These are phyloP conservation scores for Beauveria sp. DNA, from an alignment of 2,329 filamentous ascomycete genomes.

Conservation along the genomic window DNA sequence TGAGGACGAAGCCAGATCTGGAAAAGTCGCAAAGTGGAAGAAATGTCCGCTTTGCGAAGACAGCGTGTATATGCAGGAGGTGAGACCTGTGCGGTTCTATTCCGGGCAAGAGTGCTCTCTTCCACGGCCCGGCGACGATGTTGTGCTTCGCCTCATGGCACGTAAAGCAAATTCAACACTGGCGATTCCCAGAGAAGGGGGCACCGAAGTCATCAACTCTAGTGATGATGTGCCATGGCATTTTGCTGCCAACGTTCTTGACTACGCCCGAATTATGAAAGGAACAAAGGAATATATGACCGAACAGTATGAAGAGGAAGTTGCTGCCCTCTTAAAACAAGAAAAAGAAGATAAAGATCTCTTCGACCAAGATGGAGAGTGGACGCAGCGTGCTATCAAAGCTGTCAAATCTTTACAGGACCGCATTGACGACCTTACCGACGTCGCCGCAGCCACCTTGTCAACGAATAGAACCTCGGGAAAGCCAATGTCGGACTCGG, in stretches of 20 bases:
- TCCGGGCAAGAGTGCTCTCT: conserved; percentile 76
- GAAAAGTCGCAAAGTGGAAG: conserved; percentile 74
- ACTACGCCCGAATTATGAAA: conserved; percentile 94
- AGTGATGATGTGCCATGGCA: conserved; percentile 87
- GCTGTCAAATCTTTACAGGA: conserved; percentile 70
- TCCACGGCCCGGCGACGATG: conserved; percentile 77
- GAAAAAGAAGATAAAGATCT: conserved; percentile 84
- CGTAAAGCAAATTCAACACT: conserved; percentile 74
- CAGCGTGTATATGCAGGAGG: conserved; percentile 83
- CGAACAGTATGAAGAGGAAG: conserved; percentile 71
- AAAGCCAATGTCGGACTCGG: conserved; percentile 30
- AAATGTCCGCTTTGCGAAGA: conserved; percentile 97
- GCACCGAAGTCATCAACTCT: conserved; percentile 58
- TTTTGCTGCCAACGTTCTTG: conserved; percentile 84
- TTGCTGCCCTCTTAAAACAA: conserved; percentile 64
- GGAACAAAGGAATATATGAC: conserved; percentile 83
- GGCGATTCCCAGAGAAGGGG: conserved; percentile 76
- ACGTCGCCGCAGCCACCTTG: conserved; percentile 16
- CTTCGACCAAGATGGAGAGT: conserved; percentile 88
- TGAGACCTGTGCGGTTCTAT: conserved; percentile 84
- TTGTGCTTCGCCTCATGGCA: conserved; percentile 80
- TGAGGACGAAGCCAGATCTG: conserved; percentile 58
- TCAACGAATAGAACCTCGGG: conserved; percentile 13
- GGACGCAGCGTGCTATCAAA: conserved; percentile 77
- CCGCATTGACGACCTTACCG: conserved; percentile 46